Conservation (phyloP, 768 basidiomycete genomes). For the Fomitopsis serialis region DNA sequence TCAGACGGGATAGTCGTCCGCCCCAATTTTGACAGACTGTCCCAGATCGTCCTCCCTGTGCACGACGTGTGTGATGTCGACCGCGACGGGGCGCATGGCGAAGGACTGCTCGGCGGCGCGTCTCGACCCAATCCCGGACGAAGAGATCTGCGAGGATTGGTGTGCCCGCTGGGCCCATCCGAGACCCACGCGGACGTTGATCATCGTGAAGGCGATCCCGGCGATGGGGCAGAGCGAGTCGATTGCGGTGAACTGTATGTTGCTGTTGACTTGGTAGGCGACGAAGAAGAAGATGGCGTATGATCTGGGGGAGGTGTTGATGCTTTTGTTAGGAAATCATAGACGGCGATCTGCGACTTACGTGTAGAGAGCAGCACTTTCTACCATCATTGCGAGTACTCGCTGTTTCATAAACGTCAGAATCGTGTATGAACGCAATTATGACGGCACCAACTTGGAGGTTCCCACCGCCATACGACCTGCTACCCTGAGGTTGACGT, state of each 20-base stretch:
- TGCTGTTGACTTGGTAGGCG: not conserved
- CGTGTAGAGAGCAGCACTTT: slow-evolving; percentile 1
- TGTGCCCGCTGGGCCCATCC: not conserved
- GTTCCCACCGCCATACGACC: not conserved
- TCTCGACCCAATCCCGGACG: not conserved
- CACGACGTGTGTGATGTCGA: not conserved
- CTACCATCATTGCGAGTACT: not conserved
- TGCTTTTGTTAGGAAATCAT: not conserved
- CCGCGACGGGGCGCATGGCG: not conserved
- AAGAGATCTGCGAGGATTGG: not conserved
- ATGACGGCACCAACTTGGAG: not conserved
- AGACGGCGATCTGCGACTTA: not conserved
- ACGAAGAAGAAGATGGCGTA: not conserved
- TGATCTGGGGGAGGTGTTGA: not conserved
- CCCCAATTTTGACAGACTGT: not conserved
- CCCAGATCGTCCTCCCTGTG: not conserved
- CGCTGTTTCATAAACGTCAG: not conserved
- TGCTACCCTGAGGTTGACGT: not conserved
- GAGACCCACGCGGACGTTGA: slow-evolving; percentile 10
- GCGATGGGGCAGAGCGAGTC: not conserved
- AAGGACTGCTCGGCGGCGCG: not conserved
- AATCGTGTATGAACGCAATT: not conserved
- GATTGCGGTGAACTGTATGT: not conserved
- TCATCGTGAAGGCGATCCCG: slow-evolving; percentile 9
- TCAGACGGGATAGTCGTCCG: not conserved